These are phyloP conservation scores for Candida patagonica DNA, from an alignment of 805 yeast species.

Conservation along the genomic window DNA sequence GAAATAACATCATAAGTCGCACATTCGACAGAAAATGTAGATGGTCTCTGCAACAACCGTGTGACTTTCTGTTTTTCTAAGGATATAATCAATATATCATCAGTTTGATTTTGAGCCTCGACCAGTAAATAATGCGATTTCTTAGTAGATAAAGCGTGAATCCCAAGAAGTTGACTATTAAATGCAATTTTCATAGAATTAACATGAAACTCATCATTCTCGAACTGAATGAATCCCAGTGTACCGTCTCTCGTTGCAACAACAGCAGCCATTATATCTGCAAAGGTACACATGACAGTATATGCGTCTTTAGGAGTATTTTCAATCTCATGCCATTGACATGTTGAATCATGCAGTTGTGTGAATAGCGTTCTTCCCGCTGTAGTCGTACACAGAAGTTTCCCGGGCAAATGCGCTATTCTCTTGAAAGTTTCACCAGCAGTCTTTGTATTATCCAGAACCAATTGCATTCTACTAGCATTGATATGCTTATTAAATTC, in stretches of 20 bases:
- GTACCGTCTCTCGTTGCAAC: slow-evolving; percentile 28
- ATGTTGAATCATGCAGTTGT: background rate
- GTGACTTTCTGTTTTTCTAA: slow-evolving; percentile 26
- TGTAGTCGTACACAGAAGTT: slow-evolving; percentile 49
- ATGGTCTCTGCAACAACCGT: slow-evolving; percentile 26
- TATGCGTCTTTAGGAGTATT: slow-evolving; percentile 12
- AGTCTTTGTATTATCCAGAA: background rate
- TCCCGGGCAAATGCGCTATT: slow-evolving; percentile 39
- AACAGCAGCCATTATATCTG: slow-evolving; percentile 36
- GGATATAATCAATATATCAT: slow-evolving; percentile 39
- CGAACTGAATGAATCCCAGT: slow-evolving; percentile 8
- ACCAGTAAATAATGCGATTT: slow-evolving; percentile 29
- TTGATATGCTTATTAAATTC: background rate
- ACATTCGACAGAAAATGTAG: slow-evolving; percentile 52
- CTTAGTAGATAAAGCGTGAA: slow-evolving; percentile 13
- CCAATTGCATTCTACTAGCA: background rate
- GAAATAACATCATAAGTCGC: slow-evolving; percentile 34
- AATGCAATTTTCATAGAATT: slow-evolving; percentile 23
- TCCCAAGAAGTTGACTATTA: slow-evolving; percentile 28
- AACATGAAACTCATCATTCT: slow-evolving; percentile 16
- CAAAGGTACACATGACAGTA: slow-evolving; percentile 29
- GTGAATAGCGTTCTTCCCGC: slow-evolving; percentile 40
- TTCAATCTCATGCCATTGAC: slow-evolving; percentile 10
- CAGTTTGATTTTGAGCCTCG: slow-evolving; percentile 63
- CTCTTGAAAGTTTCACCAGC: slow-evolving; percentile 55